Base-by-base conservation (phyloP, 129 eudicot genomes). In the Artemisia argyi region DNA sequence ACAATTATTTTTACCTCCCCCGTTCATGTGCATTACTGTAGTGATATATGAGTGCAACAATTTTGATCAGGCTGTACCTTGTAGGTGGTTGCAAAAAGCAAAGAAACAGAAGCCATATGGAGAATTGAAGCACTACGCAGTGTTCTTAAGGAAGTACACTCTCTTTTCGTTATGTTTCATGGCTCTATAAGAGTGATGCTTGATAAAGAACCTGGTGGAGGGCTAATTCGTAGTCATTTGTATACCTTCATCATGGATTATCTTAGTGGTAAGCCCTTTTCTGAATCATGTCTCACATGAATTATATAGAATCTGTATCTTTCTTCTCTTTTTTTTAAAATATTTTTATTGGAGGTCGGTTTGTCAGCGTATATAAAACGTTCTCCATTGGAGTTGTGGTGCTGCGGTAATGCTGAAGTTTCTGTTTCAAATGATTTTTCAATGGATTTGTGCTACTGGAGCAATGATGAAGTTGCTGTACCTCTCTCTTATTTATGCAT, bases 171-270 rank as follows among this genome's bases (percentile, higher is more conserved):
- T 46, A 86, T 95, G 96, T 95, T 95, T 82, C 75, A 84, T 78
- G 99, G 99, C 76, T 68, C 89, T 35, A 75, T 95, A 64, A 88
- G 99, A 80, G 80, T 76, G 62, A 51, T 88, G 84, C 89, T 88
- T 56, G 99, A 95, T 87, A 95, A 80, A 66, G 97, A 95, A 77
- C 88, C 97, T 63, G 80, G 84, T 67, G 97, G 97, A 69, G 96
- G 86, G 60, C 80, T 86, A 68, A 66, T 69, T 22, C 88, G 97
- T 56, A 79, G 87, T 58, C 91, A 88, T 75, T 55, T 95, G 79
- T 90, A 74, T 61, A 76, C 86, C 66, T 95, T 95, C 85, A 78
- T 88, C 82, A 86, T 79, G 77, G 99, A 95, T 66, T 90, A 88
- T 69, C 78, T 95, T 58, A 79, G 77, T 76, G 99, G 97, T 95